phyloP scores from a whole-genome alignment of 78 protist genomes.

The Dictyostelium capitatum region DNA sequence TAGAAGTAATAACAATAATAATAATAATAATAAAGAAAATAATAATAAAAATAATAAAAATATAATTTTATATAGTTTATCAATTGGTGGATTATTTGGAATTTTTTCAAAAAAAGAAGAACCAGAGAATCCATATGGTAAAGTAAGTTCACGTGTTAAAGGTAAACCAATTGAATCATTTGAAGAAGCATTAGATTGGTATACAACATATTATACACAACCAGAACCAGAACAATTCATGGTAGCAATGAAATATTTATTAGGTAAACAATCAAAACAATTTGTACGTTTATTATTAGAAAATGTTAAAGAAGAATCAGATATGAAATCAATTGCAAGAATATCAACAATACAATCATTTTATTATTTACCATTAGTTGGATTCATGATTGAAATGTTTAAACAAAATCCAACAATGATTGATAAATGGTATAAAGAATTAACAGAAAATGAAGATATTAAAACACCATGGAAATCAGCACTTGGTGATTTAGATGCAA shows the following conservation, averaged over 20 bases:
- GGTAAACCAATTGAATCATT: slow-evolving; percentile 12
- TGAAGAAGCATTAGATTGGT: slow-evolving; percentile 66
- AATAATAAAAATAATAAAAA: background rate
- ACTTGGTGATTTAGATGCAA: slow-evolving; percentile 50
- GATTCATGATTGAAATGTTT: slow-evolving; percentile 52
- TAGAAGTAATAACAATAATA: too few species aligned
- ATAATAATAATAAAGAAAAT: background rate
- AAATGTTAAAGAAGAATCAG: slow-evolving; percentile 7
- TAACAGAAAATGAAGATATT: background rate
- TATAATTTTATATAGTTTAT: slow-evolving; percentile 9
- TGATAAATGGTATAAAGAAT: slow-evolving; percentile 29
- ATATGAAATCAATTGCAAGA: slow-evolving; percentile 34
- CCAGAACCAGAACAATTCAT: slow-evolving; percentile 48
- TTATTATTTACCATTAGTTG: slow-evolving; percentile 62
- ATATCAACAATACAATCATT: slow-evolving; percentile 51
- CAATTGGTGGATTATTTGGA: slow-evolving; percentile 44
- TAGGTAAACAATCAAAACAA: slow-evolving; percentile 28
- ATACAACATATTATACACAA: slow-evolving; percentile 30
- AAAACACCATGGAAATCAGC: slow-evolving; percentile 41
- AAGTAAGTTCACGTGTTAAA: background rate
- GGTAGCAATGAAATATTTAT: slow-evolving; percentile 11
- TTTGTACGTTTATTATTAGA: slow-evolving; percentile 11
- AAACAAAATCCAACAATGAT: slow-evolving; percentile 18
- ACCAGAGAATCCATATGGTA: slow-evolving; percentile 9
- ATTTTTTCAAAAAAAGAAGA: background rate